Conservation (phyloP, 2,329 filamentous ascomycete genomes). For the Scortechinia acanthostroma region DNA sequence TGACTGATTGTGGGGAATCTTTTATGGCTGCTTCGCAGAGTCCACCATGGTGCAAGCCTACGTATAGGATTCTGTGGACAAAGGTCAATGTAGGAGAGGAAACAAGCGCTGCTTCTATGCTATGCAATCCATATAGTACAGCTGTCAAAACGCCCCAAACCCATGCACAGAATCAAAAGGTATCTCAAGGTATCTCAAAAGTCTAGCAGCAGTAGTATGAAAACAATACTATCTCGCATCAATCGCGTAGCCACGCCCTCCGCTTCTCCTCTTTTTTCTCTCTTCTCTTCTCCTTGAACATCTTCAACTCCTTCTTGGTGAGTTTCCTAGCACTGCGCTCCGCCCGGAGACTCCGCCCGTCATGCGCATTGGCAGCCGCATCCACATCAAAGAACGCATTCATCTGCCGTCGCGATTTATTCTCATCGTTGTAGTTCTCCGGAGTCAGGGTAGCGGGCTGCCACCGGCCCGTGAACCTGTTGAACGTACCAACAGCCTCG, state of each 20-base stretch:
- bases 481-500: slow-evolving; percentile 59
- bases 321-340: slow-evolving; percentile 82
- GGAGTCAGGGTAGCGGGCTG: slow-evolving; percentile 62
- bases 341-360: slow-evolving; percentile 83
- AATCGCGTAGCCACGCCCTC: slow-evolving; percentile 83
- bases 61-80: no score
- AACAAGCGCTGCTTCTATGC: no score
- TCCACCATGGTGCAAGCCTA: no score
- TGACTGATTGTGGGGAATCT: no score
- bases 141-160: no score
- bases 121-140: no score
- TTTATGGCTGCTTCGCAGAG: no score
- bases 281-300: slow-evolving; percentile 81
- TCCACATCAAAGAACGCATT: slow-evolving; percentile 94
- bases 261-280: slow-evolving; percentile 92
- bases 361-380: slow-evolving; percentile 81
- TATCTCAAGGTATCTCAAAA: no score
- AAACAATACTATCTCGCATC: slow-evolving; percentile 18
- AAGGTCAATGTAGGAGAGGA: no score
- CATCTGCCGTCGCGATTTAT: slow-evolving; percentile 82
- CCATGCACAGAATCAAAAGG: no score
- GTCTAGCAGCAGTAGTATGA: no score
- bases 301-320: slow-evolving; percentile 78
- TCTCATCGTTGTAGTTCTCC: slow-evolving; percentile 77
- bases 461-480: slow-evolving; percentile 81